Conservation (phyloP, 176 grass and related monocot species). For the Triticum monococcum region DNA sequence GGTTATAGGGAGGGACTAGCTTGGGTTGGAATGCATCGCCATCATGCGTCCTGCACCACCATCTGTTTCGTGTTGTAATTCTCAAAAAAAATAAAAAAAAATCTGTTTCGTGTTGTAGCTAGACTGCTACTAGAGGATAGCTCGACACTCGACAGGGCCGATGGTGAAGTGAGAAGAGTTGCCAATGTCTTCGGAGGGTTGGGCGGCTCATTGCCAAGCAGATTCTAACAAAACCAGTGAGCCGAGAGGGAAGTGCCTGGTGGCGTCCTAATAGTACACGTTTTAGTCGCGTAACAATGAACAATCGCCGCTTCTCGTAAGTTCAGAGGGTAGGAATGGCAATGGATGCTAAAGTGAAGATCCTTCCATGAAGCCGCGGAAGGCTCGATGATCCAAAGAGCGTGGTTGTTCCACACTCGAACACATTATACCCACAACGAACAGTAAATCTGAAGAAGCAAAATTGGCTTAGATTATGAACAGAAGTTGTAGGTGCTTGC, state of each 20-base stretch:
- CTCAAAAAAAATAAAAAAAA: no score
- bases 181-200: not conserved
- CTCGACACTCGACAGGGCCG: not conserved
- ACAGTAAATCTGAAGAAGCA: no score
- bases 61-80: not conserved
- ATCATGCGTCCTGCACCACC: not conserved
- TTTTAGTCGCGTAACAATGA: not conserved
- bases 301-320: not conserved
- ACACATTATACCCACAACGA: no score
- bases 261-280: not conserved
- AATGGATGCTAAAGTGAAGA: not conserved
- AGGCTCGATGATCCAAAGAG: no score
- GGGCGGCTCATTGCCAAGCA: not conserved
- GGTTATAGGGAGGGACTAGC: not conserved
- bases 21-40: not conserved
- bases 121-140: not conserved
- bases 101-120: not conserved
- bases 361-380: not conserved
- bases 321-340: not conserved
- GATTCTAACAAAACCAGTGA: not conserved
- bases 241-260: no score
- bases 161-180: not conserved
- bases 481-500: no score
- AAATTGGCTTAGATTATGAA: no score
- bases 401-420: no score